phyloP scores from a whole-genome alignment of 2,329 filamentous ascomycete genomes.

The Shiraia sp. region DNA sequence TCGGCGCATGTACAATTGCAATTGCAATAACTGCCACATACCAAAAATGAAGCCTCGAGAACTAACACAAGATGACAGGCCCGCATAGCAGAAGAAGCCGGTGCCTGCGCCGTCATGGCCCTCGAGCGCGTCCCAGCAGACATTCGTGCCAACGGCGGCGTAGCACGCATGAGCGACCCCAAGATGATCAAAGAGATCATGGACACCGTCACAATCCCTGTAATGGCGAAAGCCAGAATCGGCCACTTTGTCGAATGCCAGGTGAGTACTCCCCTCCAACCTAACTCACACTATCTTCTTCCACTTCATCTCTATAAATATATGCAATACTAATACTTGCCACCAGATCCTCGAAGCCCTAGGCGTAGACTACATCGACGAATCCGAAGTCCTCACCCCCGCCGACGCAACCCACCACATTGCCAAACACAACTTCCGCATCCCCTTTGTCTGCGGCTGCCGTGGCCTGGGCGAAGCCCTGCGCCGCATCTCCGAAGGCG shows the following conservation, averaged over 20 bases:
- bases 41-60: too few relatives aligned
- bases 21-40: constrained; percentile 12
- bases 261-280: constrained; percentile 46
- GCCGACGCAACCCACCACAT: constrained; percentile 92
- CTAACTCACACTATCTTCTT: too few relatives aligned
- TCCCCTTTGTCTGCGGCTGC: constrained; percentile 96
- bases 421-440: constrained; percentile 79
- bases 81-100: constrained; percentile 95
- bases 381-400: constrained; percentile 95
- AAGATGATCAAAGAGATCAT: constrained; percentile 95
- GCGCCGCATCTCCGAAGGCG: constrained; percentile 86
- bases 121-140: constrained; percentile 96
- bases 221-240: constrained; percentile 98
- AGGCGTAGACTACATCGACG: constrained; percentile 96
- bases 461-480: constrained; percentile 92
- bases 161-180: constrained; percentile 96
- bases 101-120: constrained; percentile 96
- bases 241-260: constrained; percentile 98
- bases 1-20: background rate
- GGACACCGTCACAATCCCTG: constrained; percentile 90
- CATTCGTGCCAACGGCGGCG: constrained; percentile 88
- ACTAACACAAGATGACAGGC: constrained; percentile 59
- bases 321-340: background rate
- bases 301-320: background rate
- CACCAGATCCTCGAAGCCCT: constrained; percentile 86